Evolutionary conservation across 2,329 filamentous ascomycete species (phyloP).

Genomic region (Colletotrichum graminicola): DNA sequence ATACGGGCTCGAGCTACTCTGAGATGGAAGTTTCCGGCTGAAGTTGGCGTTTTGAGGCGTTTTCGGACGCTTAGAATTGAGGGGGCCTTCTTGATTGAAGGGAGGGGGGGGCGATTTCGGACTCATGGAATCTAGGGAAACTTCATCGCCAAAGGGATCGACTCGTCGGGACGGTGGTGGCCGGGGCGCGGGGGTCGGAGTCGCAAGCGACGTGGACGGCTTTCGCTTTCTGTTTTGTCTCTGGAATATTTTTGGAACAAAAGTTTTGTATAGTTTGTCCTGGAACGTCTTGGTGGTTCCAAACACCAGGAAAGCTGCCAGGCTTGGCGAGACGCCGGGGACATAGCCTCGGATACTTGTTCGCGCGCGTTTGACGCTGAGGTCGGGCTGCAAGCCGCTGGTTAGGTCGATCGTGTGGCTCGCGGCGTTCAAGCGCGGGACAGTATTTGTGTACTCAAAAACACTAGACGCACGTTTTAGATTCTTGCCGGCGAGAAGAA

Average conservation of each 20-base stretch:
- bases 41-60: background rate
- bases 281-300: slow-evolving; percentile 46
- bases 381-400: slow-evolving; percentile 48
- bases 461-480: background rate
- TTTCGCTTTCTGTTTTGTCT: background rate
- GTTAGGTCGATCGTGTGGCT: slow-evolving; percentile 49
- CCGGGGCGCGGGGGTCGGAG: background rate
- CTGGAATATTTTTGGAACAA: slow-evolving; percentile 14
- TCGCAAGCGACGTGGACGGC: slow-evolving; percentile 14
- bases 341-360: slow-evolving; percentile 44
- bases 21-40: slow-evolving; percentile 1
- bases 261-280: slow-evolving; percentile 17
- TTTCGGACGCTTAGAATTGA: slow-evolving; percentile 16
- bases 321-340: slow-evolving; percentile 45
- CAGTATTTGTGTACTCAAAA: slow-evolving; percentile 34
- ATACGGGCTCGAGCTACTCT: background rate
- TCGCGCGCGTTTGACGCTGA: slow-evolving; percentile 46
- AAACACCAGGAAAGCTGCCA: slow-evolving; percentile 46
- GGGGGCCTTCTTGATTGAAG: slow-evolving; percentile 7
- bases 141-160: slow-evolving; percentile 1
- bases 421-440: slow-evolving; percentile 50
- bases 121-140: slow-evolving; percentile 14
- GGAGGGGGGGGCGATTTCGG: background rate
- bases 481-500: rapidly evolving
- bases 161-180: background rate